Evolutionary conservation across 306 rosid species (phyloP).

Genomic region (Vicia villosa): DNA sequence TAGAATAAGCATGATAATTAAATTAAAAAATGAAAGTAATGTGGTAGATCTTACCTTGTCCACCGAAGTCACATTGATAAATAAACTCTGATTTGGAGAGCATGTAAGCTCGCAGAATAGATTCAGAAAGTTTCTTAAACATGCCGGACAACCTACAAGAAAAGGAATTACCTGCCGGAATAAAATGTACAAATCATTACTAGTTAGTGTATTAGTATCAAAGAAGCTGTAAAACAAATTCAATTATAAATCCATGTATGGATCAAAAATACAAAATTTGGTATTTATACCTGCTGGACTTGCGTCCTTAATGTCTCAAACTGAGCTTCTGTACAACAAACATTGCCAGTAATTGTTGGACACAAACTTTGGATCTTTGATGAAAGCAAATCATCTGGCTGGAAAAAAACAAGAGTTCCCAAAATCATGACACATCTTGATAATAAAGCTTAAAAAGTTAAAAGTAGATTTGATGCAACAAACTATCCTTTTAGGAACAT

Average conservation of each 20-base stretch:
- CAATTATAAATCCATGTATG: conserved; percentile 18
- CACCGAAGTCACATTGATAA: conserved; percentile 86
- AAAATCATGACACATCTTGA: conserved; percentile 28
- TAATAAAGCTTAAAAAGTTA: conserved; percentile 24
- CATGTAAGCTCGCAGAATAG: conserved; percentile 97
- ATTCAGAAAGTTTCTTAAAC: conserved; percentile 96
- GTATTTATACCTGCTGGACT: conserved; percentile 69
- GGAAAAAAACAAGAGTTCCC: conserved; percentile 45
- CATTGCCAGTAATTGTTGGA: conserved; percentile 90
- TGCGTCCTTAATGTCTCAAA: conserved; percentile 81
- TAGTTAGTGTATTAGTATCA: not conserved
- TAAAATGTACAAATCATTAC: conserved; percentile 31
- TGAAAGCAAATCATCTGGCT: conserved; percentile 92
- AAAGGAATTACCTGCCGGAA: conserved; percentile 92
- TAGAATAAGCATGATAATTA: conserved; percentile 22
- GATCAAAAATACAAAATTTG: conserved; percentile 14
- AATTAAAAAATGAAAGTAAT: conserved; percentile 20
- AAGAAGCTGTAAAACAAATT: not conserved
- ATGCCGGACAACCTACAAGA: conserved; percentile 98
- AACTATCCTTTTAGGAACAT: conserved; percentile 15
- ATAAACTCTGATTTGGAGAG: conserved; percentile 95
- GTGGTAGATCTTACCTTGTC: conserved; percentile 56
- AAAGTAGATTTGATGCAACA: conserved; percentile 24
- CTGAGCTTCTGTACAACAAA: conserved; percentile 91
- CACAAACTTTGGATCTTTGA: conserved; percentile 96